Percentiles rank a stretch among this genome's conserved stretches.
Evolutionary conservation across 352 stramenopile genomes (phyloP).

Genomic region (Phytopythium sindhum): DNA sequence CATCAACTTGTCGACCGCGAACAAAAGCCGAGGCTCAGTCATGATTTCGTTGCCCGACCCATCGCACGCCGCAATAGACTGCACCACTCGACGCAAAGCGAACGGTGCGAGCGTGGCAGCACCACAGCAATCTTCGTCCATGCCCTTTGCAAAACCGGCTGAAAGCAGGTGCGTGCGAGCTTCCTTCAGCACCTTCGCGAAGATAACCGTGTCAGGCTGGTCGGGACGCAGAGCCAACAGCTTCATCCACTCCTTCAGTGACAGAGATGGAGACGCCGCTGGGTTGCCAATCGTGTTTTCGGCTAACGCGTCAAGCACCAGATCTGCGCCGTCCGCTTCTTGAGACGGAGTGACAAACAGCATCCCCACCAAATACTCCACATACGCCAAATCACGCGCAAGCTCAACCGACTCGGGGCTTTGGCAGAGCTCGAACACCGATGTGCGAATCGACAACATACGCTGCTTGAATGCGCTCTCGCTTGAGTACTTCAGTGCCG

Average conservation of each 20-base stretch:
- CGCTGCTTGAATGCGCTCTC: conserved; percentile 23
- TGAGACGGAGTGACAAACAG: conserved; percentile 11
- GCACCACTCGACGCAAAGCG: conserved; percentile 47
- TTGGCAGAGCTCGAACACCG: conserved; percentile 63
- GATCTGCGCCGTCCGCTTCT: conserved; percentile 11
- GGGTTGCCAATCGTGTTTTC: conserved; percentile 2
- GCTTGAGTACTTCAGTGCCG: conserved; percentile 26
- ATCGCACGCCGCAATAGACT: conserved; percentile 33
- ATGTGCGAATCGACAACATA: conserved; percentile 27
- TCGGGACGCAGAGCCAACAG: conserved; percentile 26
- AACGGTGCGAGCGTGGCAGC: conserved; percentile 49
- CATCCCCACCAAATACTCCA: conserved; percentile 55
- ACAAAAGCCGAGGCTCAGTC: conserved; percentile 49
- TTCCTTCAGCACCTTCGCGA: conserved; percentile 25
- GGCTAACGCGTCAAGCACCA: conserved; percentile 18
- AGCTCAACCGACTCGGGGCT: conserved; percentile 45
- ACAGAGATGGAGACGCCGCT: conserved; percentile 1
- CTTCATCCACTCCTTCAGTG: conserved; percentile 24
- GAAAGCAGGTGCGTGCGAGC: conserved; percentile 46
- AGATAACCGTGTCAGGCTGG: background rate
- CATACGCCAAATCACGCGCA: conserved; percentile 54
- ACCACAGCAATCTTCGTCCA: background rate
- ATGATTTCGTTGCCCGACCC: conserved; percentile 16
- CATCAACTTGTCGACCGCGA: conserved; percentile 60
- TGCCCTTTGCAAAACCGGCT: background rate